Percentiles rank a stretch among this genome's conserved stretches.
phyloP scores from a whole-genome alignment of 1,139 yeast species.

The Magnusiomyces ingens region DNA sequence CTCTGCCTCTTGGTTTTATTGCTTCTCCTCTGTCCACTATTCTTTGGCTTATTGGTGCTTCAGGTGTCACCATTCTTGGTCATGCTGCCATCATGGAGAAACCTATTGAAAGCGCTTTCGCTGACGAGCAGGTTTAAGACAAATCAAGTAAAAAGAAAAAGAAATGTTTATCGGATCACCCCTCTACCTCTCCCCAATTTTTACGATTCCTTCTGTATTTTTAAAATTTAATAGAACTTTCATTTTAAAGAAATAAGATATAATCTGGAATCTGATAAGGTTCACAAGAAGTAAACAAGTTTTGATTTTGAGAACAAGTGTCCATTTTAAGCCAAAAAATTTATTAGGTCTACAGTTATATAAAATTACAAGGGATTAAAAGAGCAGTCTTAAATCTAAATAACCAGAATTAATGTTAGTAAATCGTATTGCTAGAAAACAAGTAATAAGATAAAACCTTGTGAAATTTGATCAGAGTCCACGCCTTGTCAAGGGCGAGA shows the following conservation, averaged over 20 bases:
- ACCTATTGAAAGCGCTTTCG: conserved; percentile 96
- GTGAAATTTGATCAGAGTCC: conserved; percentile 34
- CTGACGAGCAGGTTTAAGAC: conserved; percentile 60
- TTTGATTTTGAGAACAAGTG: no score
- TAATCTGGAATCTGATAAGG: no score
- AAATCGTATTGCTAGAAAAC: neutral
- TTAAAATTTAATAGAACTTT: conserved; percentile 8
- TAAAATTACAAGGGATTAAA: conserved; percentile 21
- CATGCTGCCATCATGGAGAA: conserved; percentile 96
- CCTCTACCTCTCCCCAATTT: neutral
- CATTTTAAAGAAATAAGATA: neutral
- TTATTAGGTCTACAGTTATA: neutral
- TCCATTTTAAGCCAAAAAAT: neutral
- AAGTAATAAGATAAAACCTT: neutral
- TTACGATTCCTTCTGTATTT: neutral
- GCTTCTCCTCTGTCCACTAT: conserved; percentile 92
- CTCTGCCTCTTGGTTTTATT: conserved; percentile 82
- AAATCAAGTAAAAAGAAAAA: conserved; percentile 18
- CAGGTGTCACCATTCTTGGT: conserved; percentile 76
- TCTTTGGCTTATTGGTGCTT: conserved; percentile 96
- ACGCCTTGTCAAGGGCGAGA: conserved; percentile 99
- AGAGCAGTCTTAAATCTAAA: conserved; percentile 13
- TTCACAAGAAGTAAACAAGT: no score
- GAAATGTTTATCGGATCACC: neutral
- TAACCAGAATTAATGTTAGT: neutral